phyloP scores from a whole-genome alignment of 1,284 basidiomycete genomes.

The Pterula multifida region DNA sequence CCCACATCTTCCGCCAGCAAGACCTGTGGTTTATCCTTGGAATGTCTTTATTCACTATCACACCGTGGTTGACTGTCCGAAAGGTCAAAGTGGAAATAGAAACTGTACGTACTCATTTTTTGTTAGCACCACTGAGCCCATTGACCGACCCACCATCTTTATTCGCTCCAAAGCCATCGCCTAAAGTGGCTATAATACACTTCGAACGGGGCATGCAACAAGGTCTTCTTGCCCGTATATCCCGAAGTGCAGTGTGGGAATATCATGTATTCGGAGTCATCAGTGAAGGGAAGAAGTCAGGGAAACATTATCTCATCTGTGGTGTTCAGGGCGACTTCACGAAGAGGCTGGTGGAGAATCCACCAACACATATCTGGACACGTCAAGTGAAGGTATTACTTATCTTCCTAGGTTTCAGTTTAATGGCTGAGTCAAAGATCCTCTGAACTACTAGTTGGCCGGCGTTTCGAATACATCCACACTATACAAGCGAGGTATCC shows the following conservation, averaged over 20 bases:
- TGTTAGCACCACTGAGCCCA: background rate
- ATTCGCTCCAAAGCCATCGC: conserved; percentile 31
- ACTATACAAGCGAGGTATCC: conserved; percentile 66
- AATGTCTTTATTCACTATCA: conserved; percentile 41
- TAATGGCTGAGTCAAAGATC: background rate
- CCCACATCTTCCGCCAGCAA: conserved; percentile 48
- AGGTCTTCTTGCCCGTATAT: conserved; percentile 44
- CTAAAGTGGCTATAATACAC: conserved; percentile 46
- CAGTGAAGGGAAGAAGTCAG: conserved; percentile 56
- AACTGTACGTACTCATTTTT: conserved; percentile 23
- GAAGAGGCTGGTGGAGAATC: background rate
- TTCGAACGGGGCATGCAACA: conserved; percentile 57
- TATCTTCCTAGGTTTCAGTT: too few species aligned
- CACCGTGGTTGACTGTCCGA: conserved; percentile 47
- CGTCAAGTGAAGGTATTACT: conserved; percentile 8
- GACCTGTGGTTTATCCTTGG: conserved; percentile 61
- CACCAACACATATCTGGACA: conserved; percentile 28
- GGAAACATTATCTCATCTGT: conserved; percentile 67
- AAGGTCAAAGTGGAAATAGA: conserved; percentile 46
- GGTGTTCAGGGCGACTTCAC: conserved; percentile 50
- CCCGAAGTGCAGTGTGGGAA: conserved; percentile 43
- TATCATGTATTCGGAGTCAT: conserved; percentile 54
- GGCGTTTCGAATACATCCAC: conserved; percentile 70
- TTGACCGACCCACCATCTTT: background rate
- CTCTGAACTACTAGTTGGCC: conserved; percentile 32